phyloP scores from a whole-genome alignment of 805 yeast species.

The Blastobotrys chiropterorum region DNA sequence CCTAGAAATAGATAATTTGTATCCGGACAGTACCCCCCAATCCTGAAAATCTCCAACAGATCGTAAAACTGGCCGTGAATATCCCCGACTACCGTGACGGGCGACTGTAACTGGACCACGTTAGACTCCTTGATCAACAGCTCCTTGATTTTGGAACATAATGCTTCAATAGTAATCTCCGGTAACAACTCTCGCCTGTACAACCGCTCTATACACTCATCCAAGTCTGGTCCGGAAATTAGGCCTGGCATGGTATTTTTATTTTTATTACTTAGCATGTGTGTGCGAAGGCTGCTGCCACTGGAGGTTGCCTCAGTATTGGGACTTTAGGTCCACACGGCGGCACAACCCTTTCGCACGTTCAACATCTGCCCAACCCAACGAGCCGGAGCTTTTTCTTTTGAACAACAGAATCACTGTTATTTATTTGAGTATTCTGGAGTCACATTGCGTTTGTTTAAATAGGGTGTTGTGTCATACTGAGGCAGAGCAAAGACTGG shows the following conservation, averaged over 20 bases:
- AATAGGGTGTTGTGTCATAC: neutral
- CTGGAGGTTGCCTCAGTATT: no score
- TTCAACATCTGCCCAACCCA: no score
- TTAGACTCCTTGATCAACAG: slow-evolving; percentile 75
- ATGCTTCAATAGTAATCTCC: slow-evolving; percentile 60
- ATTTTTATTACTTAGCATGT: neutral
- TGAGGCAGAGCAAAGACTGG: neutral
- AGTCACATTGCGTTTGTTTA: neutral
- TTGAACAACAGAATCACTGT: no score
- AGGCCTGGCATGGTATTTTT: slow-evolving; percentile 16
- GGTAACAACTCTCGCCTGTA: slow-evolving; percentile 62
- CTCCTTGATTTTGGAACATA: slow-evolving; percentile 79
- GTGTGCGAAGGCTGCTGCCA: no score
- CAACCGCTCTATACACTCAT: slow-evolving; percentile 61
- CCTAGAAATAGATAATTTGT: slow-evolving; percentile 92
- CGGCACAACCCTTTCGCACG: no score
- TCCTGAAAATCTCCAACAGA: slow-evolving; percentile 81
- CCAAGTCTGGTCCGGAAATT: slow-evolving; percentile 42
- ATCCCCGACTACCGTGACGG: slow-evolving; percentile 95
- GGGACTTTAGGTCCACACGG: neutral
- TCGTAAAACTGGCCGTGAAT: slow-evolving; percentile 98
- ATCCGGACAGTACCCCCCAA: slow-evolving; percentile 89
- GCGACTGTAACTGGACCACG: slow-evolving; percentile 75
- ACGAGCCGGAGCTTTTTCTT: no score
- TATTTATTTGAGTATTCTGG: neutral